Conservation (phyloP, 1,284 basidiomycete genomes). For the Meripilus lineatus region DNA sequence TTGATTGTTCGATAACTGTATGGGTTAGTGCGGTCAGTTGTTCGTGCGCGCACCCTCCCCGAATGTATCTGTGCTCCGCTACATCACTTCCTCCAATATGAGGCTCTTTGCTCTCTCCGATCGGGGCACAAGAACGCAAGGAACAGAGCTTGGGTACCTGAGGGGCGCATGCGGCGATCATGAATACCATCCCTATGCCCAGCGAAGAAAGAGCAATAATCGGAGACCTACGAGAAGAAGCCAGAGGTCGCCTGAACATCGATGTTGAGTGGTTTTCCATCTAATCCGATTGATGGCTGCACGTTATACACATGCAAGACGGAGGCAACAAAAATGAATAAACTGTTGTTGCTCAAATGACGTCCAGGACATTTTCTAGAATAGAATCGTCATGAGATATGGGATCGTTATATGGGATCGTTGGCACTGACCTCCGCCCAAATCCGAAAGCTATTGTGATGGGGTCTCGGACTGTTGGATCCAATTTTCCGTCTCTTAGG, state of each 20-base stretch:
- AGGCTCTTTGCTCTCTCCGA: too few species aligned
- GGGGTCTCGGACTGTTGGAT: slow-evolving; percentile 9
- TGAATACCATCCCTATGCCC: too few species aligned
- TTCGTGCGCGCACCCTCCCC: too few species aligned
- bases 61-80: too few species aligned
- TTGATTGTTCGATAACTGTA: too few species aligned
- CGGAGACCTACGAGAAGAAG: slow-evolving; percentile 11
- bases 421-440: slow-evolving; percentile 5
- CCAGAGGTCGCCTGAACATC: slow-evolving; percentile 8
- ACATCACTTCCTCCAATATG: too few species aligned
- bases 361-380: slow-evolving; percentile 20
- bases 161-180: too few species aligned
- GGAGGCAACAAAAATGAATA: slow-evolving; percentile 11
- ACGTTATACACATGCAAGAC: slow-evolving; percentile 13
- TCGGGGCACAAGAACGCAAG: too few species aligned
- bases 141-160: too few species aligned
- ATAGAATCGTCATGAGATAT: too few species aligned
- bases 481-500: slow-evolving; percentile 11
- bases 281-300: slow-evolving; percentile 6
- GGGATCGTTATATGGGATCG: not conserved
- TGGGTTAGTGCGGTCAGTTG: too few species aligned
- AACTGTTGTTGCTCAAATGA: slow-evolving; percentile 12
- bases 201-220: too few species aligned
- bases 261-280: slow-evolving; percentile 9
- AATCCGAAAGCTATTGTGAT: slow-evolving; percentile 3